Evolutionary conservation across 2,329 filamentous ascomycete species (phyloP).

Genomic region (Biscogniauxia mediterranea): DNA sequence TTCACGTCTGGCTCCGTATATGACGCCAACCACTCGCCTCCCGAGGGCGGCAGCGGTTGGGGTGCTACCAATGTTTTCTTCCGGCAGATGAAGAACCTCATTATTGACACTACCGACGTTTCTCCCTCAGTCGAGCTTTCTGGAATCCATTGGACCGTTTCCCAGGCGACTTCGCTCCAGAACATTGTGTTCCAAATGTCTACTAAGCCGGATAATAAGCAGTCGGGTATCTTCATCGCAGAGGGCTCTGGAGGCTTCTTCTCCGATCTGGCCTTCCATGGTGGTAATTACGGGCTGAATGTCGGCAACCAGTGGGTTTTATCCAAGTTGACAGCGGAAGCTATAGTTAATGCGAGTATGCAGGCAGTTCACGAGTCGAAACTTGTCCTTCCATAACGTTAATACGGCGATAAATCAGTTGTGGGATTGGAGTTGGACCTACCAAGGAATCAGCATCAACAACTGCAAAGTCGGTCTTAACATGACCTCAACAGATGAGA

Average conservation of each 20-base stretch:
- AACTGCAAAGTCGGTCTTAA: conserved; percentile 66
- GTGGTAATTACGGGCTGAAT: conserved; percentile 65
- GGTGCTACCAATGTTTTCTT: conserved; percentile 58
- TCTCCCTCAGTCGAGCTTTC: conserved; percentile 42
- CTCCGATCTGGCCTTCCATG: conserved; percentile 68
- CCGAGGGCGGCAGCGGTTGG: conserved; percentile 41
- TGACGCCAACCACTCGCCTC: conserved; percentile 45
- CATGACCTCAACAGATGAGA: conserved; percentile 48
- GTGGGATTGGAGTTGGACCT: conserved; percentile 77
- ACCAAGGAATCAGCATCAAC: conserved; percentile 63
- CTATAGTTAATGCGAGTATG: conserved; percentile 45
- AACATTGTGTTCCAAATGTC: conserved; percentile 56
- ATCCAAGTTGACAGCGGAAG: not conserved
- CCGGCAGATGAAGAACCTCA: conserved; percentile 55
- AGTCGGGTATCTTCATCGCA: conserved; percentile 61
- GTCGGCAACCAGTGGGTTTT: conserved; percentile 47
- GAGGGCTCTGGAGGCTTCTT: conserved; percentile 66
- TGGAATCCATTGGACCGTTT: conserved; percentile 66
- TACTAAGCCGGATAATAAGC: conserved; percentile 42
- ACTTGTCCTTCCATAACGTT: conserved; percentile 63
- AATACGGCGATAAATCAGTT: conserved; percentile 68
- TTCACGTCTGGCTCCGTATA: conserved; percentile 48
- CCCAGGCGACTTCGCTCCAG: conserved; percentile 59
- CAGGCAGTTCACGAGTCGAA: conserved; percentile 70
- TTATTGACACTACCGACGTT: conserved; percentile 52